A percentile compares a stretch with the other conserved stretches of the same genome.
Conservation (phyloP, 306 rosid genomes). For the Urtica urens region DNA sequence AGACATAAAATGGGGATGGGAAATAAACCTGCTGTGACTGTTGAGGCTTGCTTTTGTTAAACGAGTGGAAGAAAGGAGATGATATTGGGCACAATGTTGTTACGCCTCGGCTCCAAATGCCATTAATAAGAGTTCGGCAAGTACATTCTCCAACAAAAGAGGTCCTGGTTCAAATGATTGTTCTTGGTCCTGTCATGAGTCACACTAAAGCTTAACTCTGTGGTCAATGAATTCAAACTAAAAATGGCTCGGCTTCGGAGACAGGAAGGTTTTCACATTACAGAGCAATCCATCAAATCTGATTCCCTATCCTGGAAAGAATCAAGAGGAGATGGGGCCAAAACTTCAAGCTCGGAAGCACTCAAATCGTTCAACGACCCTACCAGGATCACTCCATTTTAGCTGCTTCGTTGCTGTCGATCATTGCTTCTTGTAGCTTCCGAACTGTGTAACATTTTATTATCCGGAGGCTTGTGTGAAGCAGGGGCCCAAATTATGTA, state of each 20-base stretch:
- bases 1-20: neutral
- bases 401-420: conserved; percentile 17
- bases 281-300: conserved; percentile 23
- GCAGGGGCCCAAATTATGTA: conserved; percentile 17
- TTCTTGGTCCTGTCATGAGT: conserved; percentile 35
- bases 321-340: conserved; percentile 24
- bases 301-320: conserved; percentile 26
- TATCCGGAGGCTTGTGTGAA: conserved; percentile 14
- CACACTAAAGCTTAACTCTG: conserved; percentile 35
- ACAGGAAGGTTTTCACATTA: conserved; percentile 30
- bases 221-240: conserved; percentile 38
- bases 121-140: conserved; percentile 33
- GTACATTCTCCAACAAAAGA: conserved; percentile 44
- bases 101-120: conserved; percentile 32
- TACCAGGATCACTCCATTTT: conserved; percentile 17
- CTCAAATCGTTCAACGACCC: conserved; percentile 18
- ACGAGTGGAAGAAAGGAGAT: conserved; percentile 90
- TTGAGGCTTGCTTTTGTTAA: conserved; percentile 79
- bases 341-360: conserved; percentile 28
- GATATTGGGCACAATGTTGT: conserved; percentile 57
- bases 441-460: conserved; percentile 12
- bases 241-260: conserved; percentile 32
- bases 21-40: conserved; percentile 53
- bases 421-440: conserved; percentile 13
- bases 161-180: conserved; percentile 40